phyloP scores from a whole-genome alignment of 2,329 filamentous ascomycete genomes.

The Aspergillus costaricaensis region DNA sequence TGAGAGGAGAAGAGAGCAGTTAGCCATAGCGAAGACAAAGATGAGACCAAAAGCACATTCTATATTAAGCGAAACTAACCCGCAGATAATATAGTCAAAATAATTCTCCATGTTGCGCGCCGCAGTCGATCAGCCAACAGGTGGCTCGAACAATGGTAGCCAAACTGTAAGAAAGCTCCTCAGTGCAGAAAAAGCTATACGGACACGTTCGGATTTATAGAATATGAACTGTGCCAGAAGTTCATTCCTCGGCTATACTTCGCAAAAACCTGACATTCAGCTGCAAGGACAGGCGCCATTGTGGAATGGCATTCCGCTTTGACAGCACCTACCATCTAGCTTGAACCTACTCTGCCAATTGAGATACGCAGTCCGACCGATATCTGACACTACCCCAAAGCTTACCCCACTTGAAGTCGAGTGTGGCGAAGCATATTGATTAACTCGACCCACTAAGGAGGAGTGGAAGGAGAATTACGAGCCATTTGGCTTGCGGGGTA shows the following conservation, averaged over 20 bases:
- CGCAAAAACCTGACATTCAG: not conserved
- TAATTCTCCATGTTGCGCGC: not conserved
- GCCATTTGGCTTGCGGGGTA: slow-evolving; percentile 2
- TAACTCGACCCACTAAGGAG: not conserved
- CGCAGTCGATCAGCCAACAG: too few species aligned
- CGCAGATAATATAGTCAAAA: slow-evolving; percentile 37
- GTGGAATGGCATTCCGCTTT: not conserved
- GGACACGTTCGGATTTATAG: not conserved
- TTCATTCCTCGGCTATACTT: not conserved
- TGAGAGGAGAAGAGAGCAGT: slow-evolving; percentile 13
- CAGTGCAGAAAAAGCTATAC: not conserved
- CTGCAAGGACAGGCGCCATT: not conserved
- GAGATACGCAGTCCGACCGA: not conserved
- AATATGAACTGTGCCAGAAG: not conserved
- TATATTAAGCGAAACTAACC: slow-evolving; percentile 18
- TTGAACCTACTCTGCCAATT: not conserved
- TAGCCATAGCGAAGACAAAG: not conserved
- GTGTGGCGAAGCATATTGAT: not conserved
- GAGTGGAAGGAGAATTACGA: not conserved
- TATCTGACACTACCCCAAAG: not conserved
- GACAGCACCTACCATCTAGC: not conserved
- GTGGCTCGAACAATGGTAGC: not conserved
- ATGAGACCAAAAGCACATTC: not conserved
- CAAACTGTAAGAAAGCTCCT: not conserved
- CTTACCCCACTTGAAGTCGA: not conserved